Conservation (phyloP, 1,284 basidiomycete species). For the Leccinum huronense region DNA sequence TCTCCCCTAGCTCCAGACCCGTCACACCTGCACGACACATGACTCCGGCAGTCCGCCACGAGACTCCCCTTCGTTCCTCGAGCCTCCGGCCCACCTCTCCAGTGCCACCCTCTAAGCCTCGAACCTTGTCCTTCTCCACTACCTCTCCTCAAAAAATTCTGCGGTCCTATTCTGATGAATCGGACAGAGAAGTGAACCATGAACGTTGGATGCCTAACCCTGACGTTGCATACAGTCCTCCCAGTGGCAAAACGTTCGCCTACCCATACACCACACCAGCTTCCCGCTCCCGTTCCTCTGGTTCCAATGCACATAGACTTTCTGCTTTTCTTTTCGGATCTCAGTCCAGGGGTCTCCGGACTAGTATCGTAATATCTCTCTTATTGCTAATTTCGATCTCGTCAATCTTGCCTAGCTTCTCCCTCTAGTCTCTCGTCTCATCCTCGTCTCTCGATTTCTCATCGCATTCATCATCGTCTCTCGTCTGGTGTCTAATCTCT, state of each 20-base stretch:
- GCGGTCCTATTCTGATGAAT: slow-evolving; percentile 54
- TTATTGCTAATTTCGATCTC: slow-evolving; percentile 37
- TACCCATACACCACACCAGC: slow-evolving; percentile 33
- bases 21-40: slow-evolving; percentile 44
- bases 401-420: slow-evolving; percentile 18
- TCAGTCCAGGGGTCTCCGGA: slow-evolving; percentile 26
- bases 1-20: slow-evolving; percentile 46
- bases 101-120: slow-evolving; percentile 45
- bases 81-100: slow-evolving; percentile 39
- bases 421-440: slow-evolving; percentile 21
- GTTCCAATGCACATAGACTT: slow-evolving; percentile 35
- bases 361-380: slow-evolving; percentile 36
- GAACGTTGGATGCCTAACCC: slow-evolving; percentile 53
- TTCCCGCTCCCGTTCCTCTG: slow-evolving; percentile 34
- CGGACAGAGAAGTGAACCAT: slow-evolving; percentile 42
- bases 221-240: slow-evolving; percentile 34
- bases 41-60: slow-evolving; percentile 36
- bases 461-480: slow-evolving; percentile 12
- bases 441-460: slow-evolving; percentile 14
- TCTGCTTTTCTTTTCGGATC: slow-evolving; percentile 23
- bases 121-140: slow-evolving; percentile 40
- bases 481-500: slow-evolving; percentile 15
- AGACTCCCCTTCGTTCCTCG: slow-evolving; percentile 37
- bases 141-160: slow-evolving; percentile 48
- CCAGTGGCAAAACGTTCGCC: slow-evolving; percentile 30